phyloP scores from a whole-genome alignment of 2,329 filamentous ascomycete genomes.

The Colletotrichum brevisporum region DNA sequence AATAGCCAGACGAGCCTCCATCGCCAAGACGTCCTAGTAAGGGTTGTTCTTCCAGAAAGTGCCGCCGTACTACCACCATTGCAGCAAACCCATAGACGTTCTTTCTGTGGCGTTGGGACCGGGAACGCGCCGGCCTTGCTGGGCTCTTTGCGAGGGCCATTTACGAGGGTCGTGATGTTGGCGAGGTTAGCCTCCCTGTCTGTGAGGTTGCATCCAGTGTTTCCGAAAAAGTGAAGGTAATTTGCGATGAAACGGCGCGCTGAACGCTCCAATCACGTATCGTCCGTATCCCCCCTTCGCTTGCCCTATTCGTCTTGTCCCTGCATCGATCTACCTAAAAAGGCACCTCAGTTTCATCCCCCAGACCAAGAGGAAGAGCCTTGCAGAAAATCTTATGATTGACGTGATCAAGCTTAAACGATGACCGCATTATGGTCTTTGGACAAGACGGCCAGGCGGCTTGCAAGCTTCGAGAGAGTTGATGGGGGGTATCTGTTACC shows the following conservation, averaged over 20 bases:
- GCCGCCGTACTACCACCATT: slow-evolving; percentile 3
- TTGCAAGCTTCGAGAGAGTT: too few species aligned
- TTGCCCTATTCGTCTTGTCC: slow-evolving; percentile 14
- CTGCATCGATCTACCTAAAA: slow-evolving; percentile 29
- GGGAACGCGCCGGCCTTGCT: neutral
- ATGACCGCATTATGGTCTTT: neutral
- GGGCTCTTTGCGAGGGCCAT: neutral
- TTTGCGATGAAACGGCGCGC: slow-evolving; percentile 27
- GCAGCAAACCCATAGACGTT: neutral
- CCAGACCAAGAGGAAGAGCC: neutral
- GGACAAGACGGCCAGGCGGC: neutral
- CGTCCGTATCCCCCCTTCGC: neutral
- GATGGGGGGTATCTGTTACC: neutral
- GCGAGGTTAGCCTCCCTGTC: slow-evolving; percentile 1
- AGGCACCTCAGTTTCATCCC: neutral
- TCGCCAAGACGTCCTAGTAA: slow-evolving; percentile 29
- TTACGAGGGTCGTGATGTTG: neutral
- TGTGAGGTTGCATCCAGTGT: slow-evolving; percentile 18
- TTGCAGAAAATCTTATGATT: slow-evolving; percentile 1
- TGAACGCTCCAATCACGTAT: slow-evolving; percentile 8
- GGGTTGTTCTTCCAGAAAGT: neutral
- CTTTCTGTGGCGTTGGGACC: slow-evolving; percentile 2
- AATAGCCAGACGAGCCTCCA: slow-evolving; percentile 4
- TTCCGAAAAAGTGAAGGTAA: slow-evolving; percentile 24
- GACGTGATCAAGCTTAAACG: slow-evolving; percentile 1